Evolutionary conservation across 2,329 filamentous ascomycete genomes (phyloP).

Genomic region (Aspergillus novoparasiticus): DNA sequence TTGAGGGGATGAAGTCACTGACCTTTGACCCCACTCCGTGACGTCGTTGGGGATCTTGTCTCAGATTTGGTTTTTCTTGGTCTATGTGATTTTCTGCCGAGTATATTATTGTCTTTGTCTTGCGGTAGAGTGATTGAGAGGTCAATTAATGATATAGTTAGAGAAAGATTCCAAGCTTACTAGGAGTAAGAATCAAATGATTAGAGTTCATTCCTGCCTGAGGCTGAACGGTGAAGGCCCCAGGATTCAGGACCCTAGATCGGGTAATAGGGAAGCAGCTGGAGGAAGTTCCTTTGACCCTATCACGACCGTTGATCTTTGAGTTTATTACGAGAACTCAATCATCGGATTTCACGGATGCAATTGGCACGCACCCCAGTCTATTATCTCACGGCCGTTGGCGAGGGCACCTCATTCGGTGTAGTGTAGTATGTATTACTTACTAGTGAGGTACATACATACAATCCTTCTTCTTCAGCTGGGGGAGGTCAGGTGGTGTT

Average conservation of each 20-base stretch:
- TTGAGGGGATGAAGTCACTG: not conserved
- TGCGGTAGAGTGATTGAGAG: too few relatives aligned
- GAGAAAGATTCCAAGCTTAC: too few relatives aligned
- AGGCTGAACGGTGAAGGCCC: not conserved
- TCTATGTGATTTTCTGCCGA: not conserved
- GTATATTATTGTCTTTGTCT: too few relatives aligned
- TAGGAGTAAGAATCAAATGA: not conserved
- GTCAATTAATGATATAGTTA: not conserved
- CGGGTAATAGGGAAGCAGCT: not conserved
- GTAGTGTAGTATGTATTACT: not conserved
- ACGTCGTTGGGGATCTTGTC: not conserved
- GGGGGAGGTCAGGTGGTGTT: not conserved
- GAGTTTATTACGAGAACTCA: constrained; percentile 1
- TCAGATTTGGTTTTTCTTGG: not conserved
- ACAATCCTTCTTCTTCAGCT: not conserved
- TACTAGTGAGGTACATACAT: not conserved
- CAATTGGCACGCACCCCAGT: not conserved
- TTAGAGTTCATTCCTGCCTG: not conserved
- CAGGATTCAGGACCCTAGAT: not conserved
- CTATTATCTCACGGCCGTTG: not conserved
- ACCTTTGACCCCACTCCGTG: not conserved
- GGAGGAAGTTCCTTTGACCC: not conserved
- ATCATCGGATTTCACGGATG: not conserved
- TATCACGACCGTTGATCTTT: not conserved
- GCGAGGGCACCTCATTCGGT: not conserved